Conservation (phyloP, 495 filamentous ascomycete genomes). For the Lindgomyces ingoldianus region DNA sequence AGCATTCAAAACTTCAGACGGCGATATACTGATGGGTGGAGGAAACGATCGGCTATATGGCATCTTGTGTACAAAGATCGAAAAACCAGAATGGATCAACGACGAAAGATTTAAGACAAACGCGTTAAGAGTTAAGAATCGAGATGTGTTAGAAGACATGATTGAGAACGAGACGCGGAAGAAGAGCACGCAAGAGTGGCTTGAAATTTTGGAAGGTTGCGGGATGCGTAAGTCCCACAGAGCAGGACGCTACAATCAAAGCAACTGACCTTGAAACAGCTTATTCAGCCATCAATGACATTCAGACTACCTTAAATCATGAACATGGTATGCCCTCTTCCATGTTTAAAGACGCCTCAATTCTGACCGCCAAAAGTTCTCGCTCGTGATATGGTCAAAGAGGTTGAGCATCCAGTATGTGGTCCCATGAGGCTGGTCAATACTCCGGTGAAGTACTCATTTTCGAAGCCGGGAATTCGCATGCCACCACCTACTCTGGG, state of each 20-base stretch:
- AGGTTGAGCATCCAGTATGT: conserved; percentile 78
- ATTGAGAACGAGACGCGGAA: conserved; percentile 73
- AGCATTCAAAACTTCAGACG: conserved; percentile 89
- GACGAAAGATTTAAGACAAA: conserved; percentile 78
- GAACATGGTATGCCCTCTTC: conserved; percentile 60
- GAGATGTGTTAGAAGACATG: conserved; percentile 69
- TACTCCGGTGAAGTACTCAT: conserved; percentile 94
- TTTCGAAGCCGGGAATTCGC: conserved; percentile 73
- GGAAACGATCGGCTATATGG: conserved; percentile 92
- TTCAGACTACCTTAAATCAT: conserved; percentile 80
- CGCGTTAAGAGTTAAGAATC: conserved; percentile 75
- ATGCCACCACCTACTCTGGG: conserved; percentile 83
- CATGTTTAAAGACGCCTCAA: not conserved
- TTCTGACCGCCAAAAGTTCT: conserved; percentile 53
- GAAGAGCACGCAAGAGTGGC: conserved; percentile 85
- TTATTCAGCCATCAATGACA: conserved; percentile 92
- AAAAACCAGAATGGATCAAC: conserved; percentile 74
- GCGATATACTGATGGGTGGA: conserved; percentile 87
- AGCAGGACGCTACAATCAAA: not conserved
- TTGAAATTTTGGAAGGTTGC: conserved; percentile 80
- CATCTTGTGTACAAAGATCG: conserved; percentile 76
- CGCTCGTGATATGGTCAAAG: conserved; percentile 84
- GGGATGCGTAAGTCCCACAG: conserved; percentile 62
- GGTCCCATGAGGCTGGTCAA: conserved; percentile 88
- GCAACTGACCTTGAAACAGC: conserved; percentile 41